Evolutionary conservation across 306 rosid species (phyloP).

Genomic region (Rosa chinensis): DNA sequence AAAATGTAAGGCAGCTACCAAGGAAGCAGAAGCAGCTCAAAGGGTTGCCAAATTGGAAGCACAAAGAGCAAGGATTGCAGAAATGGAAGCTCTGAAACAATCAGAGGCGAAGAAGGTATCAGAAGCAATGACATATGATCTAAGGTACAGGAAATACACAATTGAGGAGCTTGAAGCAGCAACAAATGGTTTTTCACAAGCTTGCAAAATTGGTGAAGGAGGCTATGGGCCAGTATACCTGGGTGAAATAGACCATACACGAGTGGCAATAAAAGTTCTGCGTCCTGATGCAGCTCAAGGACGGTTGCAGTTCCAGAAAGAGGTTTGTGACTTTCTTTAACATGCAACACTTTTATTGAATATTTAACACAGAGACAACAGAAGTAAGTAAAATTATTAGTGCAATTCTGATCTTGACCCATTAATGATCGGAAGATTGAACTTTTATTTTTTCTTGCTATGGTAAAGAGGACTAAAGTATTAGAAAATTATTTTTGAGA

Average conservation of each 20-base stretch:
- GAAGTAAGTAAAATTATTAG: neutral
- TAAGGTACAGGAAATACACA: constrained; percentile 61
- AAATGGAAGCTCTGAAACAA: constrained; percentile 41
- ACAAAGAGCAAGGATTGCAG: constrained; percentile 44
- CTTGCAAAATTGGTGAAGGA: constrained; percentile 78
- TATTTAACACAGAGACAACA: neutral
- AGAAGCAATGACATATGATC: constrained; percentile 9
- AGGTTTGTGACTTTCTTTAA: constrained; percentile 30
- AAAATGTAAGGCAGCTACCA: constrained; percentile 54
- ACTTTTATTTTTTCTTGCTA: neutral
- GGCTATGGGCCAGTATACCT: constrained; percentile 79
- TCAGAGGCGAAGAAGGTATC: constrained; percentile 24
- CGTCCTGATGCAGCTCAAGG: constrained; percentile 86
- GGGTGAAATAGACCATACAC: constrained; percentile 69
- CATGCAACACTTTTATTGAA: neutral
- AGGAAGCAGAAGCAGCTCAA: constrained; percentile 49
- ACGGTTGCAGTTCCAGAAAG: constrained; percentile 73
- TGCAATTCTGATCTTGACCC: neutral
- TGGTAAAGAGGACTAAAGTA: neutral
- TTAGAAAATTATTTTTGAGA: no score
- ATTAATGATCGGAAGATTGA: neutral
- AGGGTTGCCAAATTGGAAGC: constrained; percentile 57
- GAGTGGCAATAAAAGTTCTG: constrained; percentile 72
- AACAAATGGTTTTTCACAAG: constrained; percentile 41
- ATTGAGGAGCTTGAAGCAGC: constrained; percentile 73